These are phyloP conservation scores for Rhynchosporium agropyri DNA, from an alignment of 2,329 filamentous ascomycete genomes.

Conservation along the genomic window DNA sequence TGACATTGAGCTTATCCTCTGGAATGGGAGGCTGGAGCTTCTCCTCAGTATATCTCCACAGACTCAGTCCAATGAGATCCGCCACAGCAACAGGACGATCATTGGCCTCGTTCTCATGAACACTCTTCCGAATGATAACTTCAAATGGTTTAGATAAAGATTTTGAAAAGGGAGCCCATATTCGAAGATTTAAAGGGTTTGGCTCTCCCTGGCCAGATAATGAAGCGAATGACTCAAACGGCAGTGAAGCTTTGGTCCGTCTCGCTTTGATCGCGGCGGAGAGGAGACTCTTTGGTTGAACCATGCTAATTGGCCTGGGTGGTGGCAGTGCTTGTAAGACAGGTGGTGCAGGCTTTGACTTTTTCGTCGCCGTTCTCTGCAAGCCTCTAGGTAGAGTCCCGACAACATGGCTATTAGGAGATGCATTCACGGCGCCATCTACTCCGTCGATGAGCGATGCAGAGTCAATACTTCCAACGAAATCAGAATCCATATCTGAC, in stretches of 20 bases:
- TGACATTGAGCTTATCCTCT: slow-evolving; percentile 71
- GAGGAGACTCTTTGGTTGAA: slow-evolving; percentile 70
- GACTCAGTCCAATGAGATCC: slow-evolving; percentile 78
- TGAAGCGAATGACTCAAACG: slow-evolving; percentile 76
- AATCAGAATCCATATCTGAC: slow-evolving; percentile 66
- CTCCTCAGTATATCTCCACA: slow-evolving; percentile 79
- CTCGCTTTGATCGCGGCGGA: slow-evolving; percentile 74
- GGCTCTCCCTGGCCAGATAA: slow-evolving; percentile 78
- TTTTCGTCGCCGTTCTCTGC: slow-evolving; percentile 64
- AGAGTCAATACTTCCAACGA: slow-evolving; percentile 69
- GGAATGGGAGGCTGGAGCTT: slow-evolving; percentile 69
- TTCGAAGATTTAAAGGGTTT: slow-evolving; percentile 73
- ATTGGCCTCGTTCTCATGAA: slow-evolving; percentile 66
- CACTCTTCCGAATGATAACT: slow-evolving; percentile 69
- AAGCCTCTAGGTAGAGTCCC: slow-evolving; percentile 66
- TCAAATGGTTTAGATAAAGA: slow-evolving; percentile 68
- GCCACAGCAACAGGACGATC: slow-evolving; percentile 70
- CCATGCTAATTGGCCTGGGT: slow-evolving; percentile 67
- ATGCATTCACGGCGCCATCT: slow-evolving; percentile 57
- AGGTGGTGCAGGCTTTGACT: slow-evolving; percentile 58
- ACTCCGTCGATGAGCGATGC: slow-evolving; percentile 70
- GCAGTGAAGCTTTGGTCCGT: slow-evolving; percentile 68
- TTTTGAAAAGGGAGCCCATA: slow-evolving; percentile 74
- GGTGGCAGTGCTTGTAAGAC: slow-evolving; percentile 70
- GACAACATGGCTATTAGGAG: slow-evolving; percentile 59